Evolutionary conservation across 2,329 filamentous ascomycete genomes (phyloP).

Genomic region (Aaosphaeria pasadenensis): DNA sequence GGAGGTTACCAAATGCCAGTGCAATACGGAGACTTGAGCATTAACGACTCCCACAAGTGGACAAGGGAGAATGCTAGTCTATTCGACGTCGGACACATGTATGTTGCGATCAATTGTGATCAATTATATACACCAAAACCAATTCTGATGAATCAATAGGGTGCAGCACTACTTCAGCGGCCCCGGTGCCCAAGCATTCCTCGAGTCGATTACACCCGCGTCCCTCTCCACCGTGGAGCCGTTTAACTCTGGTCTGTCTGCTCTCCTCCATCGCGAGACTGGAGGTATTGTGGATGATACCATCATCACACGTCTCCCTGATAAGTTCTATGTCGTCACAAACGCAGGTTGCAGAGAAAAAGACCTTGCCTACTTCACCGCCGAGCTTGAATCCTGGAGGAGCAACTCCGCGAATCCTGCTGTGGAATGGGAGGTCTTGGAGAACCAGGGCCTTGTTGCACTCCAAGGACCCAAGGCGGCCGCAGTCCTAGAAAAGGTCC

Average conservation of each 20-base stretch:
- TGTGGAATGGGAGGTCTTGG: slow-evolving; percentile 67
- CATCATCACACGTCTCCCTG: slow-evolving; percentile 71
- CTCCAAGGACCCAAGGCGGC: slow-evolving; percentile 81
- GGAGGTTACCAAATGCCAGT: slow-evolving; percentile 91
- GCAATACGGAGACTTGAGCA: slow-evolving; percentile 74
- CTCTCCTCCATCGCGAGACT: slow-evolving; percentile 67
- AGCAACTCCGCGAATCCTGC: slow-evolving; percentile 39
- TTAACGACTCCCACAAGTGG: slow-evolving; percentile 84
- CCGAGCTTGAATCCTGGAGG: slow-evolving; percentile 59
- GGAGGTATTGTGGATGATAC: slow-evolving; percentile 96
- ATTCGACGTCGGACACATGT: slow-evolving; percentile 98
- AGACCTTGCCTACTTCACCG: slow-evolving; percentile 72
- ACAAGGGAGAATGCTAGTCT: slow-evolving; percentile 84
- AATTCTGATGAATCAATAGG: slow-evolving; percentile 35
- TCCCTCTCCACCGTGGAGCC: slow-evolving; percentile 61
- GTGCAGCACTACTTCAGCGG: slow-evolving; percentile 82
- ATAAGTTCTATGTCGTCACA: slow-evolving; percentile 84
- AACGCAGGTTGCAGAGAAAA: slow-evolving; percentile 92
- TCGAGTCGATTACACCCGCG: slow-evolving; percentile 80
- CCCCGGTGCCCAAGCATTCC: slow-evolving; percentile 73
- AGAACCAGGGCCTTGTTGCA: slow-evolving; percentile 76
- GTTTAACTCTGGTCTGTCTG: slow-evolving; percentile 78
- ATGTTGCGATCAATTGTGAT: slow-evolving; percentile 29
- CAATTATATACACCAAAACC: not conserved
- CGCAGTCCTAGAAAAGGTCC: slow-evolving; percentile 63